Percentiles rank a stretch among this genome's conserved stretches.
Evolutionary conservation across 352 stramenopile genomes (phyloP).

Genomic region (Globisporangium heterothallicum): DNA sequence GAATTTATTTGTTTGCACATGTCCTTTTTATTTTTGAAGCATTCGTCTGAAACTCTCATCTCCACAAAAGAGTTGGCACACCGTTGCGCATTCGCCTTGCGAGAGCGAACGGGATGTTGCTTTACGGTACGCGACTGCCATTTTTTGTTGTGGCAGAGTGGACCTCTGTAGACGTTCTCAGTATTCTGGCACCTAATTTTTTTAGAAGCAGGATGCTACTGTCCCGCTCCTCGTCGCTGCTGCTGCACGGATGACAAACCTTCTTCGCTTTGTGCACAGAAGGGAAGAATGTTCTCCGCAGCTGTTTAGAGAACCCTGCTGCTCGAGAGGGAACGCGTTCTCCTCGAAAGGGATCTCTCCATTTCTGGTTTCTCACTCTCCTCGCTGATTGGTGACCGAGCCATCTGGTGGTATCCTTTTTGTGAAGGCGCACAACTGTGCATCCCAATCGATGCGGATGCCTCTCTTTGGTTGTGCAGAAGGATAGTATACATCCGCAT

Average conservation of each 20-base stretch:
- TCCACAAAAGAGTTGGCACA: background rate
- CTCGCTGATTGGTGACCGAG: background rate
- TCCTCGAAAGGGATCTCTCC: background rate
- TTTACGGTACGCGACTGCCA: background rate
- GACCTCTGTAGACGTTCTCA: too few species aligned
- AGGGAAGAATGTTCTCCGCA: background rate
- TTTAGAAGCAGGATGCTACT: background rate
- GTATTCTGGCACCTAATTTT: background rate
- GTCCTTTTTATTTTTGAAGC: background rate
- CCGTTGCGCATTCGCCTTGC: background rate
- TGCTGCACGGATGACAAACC: background rate
- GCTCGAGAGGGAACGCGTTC: background rate
- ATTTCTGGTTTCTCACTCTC: background rate
- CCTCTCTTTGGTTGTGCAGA: background rate
- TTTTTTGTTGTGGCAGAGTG: background rate
- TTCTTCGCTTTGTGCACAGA: background rate
- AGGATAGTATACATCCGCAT: too few species aligned
- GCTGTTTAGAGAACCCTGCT: too few species aligned
- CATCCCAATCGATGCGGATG: background rate
- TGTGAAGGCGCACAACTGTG: background rate
- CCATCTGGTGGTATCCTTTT: background rate
- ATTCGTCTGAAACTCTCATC: too few species aligned
- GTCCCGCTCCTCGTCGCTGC: too few species aligned
- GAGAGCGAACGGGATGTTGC: background rate
- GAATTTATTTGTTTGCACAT: background rate